Evolutionary conservation across 2,329 filamentous ascomycete genomes (phyloP).

Genomic region (Clarireedia sp.): DNA sequence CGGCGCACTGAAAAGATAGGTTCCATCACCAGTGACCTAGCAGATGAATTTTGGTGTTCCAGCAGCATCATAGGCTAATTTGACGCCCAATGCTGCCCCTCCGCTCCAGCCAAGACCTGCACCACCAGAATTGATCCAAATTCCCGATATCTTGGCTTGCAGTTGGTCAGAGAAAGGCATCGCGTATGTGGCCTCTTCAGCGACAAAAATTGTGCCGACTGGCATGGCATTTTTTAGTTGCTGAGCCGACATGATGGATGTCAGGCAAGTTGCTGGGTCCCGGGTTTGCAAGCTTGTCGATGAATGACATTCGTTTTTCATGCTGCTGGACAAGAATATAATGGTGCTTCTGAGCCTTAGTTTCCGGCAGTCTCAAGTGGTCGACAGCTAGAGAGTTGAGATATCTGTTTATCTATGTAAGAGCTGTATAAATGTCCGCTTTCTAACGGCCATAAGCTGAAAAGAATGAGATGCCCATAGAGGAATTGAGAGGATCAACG

Average conservation of each 20-base stretch:
- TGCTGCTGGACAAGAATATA: conserved; percentile 9
- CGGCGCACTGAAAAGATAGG: conserved; percentile 54
- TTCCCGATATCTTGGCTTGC: conserved; percentile 65
- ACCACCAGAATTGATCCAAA: conserved; percentile 40
- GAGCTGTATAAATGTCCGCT: conserved; percentile 51
- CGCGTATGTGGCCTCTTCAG: not conserved
- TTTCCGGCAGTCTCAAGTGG: conserved; percentile 32
- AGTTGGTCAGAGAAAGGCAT: not conserved
- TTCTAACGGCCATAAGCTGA: conserved; percentile 54
- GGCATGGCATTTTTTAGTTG: not conserved
- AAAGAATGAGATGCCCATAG: conserved; percentile 67
- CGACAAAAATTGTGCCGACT: not conserved
- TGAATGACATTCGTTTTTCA: not conserved
- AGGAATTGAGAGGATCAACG: conserved; percentile 55
- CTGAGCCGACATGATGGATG: not conserved
- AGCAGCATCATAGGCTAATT: conserved; percentile 44
- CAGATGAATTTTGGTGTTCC: conserved; percentile 36
- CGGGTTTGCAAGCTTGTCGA: not conserved
- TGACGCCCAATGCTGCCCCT: conserved; percentile 64
- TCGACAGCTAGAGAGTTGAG: conserved; percentile 36
- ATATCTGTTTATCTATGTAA: conserved; percentile 59
- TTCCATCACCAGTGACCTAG: conserved; percentile 56
- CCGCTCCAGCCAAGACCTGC: conserved; percentile 61
- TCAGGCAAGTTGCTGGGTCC: not conserved
- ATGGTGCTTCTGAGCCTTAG: not conserved